Evolutionary conservation across 257 asterid species (phyloP).

Genomic region (Coffea eugenioides): DNA sequence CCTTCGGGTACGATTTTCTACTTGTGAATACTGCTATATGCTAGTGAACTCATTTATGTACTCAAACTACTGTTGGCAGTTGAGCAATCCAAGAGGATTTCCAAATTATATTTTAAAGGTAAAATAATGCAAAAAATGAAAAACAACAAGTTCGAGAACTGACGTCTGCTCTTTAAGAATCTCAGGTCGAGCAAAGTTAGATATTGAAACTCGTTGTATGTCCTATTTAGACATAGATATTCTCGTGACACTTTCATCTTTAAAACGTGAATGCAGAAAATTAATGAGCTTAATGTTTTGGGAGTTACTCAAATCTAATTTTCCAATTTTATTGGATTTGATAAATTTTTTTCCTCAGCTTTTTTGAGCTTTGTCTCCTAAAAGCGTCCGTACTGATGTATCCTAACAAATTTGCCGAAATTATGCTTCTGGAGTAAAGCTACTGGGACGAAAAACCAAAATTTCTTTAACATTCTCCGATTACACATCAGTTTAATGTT

Average conservation of each 20-base stretch:
- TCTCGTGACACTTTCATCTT: neutral
- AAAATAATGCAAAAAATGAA: neutral
- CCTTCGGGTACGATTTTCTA: constrained; percentile 54
- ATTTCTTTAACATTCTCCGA: neutral
- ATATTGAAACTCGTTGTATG: neutral
- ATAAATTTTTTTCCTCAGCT: neutral
- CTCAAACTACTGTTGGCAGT: neutral
- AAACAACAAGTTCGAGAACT: neutral
- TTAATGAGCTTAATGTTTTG: neutral
- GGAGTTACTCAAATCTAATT: neutral
- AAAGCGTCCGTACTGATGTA: neutral
- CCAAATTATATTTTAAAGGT: neutral
- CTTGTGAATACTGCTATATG: neutral
- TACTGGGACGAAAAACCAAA: neutral
- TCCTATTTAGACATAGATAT: too few relatives aligned
- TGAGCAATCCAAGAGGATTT: neutral
- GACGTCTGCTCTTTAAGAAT: neutral
- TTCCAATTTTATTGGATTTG: neutral
- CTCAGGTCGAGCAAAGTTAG: neutral
- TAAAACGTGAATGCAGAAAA: neutral
- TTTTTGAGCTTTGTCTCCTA: neutral
- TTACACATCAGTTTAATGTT: neutral
- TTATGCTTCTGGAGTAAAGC: neutral
- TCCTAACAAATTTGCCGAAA: constrained; percentile 1
- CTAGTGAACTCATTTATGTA: neutral